Conservation (phyloP, 495 filamentous ascomycete genomes). For the Tuber microsphaerosporum region DNA sequence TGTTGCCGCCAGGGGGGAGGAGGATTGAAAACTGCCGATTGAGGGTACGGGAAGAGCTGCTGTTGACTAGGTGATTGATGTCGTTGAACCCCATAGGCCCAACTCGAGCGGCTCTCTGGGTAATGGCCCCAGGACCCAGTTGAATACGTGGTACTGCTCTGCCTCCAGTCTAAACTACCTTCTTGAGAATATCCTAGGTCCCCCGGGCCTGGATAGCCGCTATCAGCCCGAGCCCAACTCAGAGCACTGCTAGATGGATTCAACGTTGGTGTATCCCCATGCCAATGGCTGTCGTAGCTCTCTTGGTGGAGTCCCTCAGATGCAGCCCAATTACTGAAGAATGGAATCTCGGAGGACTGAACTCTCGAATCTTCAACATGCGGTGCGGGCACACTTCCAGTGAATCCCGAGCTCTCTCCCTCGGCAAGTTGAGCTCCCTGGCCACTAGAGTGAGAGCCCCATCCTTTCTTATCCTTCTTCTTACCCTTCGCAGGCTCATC, state of each 20-base stretch:
- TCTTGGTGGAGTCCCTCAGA: not conserved
- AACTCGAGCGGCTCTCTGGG: not conserved
- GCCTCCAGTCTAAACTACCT: not conserved
- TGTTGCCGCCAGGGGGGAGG: not conserved
- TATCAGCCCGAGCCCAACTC: not conserved
- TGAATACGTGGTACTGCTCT: not conserved
- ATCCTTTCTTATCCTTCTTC: not conserved
- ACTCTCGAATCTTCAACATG: not conserved
- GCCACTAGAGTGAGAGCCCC: not conserved
- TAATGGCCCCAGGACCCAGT: not conserved
- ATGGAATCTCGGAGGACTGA: not conserved
- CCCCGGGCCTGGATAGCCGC: not conserved
- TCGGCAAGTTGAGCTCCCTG: not conserved
- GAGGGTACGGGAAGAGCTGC: not conserved
- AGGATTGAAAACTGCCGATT: not conserved
- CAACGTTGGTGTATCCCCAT: not conserved
- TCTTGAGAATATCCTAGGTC: not conserved
- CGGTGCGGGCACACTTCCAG: not conserved
- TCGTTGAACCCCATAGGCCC: not conserved
- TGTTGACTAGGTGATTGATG: not conserved
- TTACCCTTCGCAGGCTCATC: conserved; percentile 5
- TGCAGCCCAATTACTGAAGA: not conserved
- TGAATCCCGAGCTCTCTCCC: not conserved
- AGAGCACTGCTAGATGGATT: not conserved
- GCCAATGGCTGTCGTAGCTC: not conserved